Conservation (phyloP, 2,329 filamentous ascomycete species). For the Pyrenochaeta sp. region DNA sequence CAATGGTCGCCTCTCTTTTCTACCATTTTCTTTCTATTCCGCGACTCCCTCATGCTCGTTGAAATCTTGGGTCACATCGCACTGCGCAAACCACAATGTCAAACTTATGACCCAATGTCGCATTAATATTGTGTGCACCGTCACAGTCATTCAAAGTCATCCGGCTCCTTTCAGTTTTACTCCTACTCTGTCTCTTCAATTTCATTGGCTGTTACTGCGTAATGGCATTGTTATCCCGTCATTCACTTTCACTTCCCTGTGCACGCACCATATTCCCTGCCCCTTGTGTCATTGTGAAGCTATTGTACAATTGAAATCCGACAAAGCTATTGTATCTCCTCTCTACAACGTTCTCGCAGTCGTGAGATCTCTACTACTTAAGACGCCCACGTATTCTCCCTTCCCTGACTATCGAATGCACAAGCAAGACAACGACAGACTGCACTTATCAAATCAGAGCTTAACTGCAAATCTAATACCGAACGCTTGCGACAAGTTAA, state of each 20-base stretch:
- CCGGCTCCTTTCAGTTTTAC: neutral
- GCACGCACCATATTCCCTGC: conserved; percentile 11
- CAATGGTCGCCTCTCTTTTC: no score
- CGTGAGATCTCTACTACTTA: conserved; percentile 15
- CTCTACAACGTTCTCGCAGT: conserved; percentile 12
- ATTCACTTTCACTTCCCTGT: conserved; percentile 31
- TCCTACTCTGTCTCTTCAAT: conserved; percentile 1
- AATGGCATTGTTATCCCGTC: conserved; percentile 8
- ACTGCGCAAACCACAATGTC: neutral
- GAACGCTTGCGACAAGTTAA: conserved; percentile 10
- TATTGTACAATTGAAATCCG: conserved; percentile 11
- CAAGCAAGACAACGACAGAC: conserved; percentile 14
- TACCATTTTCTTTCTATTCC: neutral
- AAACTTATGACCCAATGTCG: neutral
- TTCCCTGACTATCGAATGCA: conserved; percentile 17
- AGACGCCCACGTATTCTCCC: conserved; percentile 14
- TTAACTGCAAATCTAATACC: neutral
- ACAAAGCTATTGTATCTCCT: conserved; percentile 20
- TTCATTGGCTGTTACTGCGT: conserved; percentile 14
- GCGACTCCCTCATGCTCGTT: neutral
- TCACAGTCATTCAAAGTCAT: neutral
- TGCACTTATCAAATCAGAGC: neutral
- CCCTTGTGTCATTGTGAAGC: conserved; percentile 33
- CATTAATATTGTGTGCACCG: neutral
- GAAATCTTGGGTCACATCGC: neutral